Base-by-base conservation (phyloP, 345 rosid genomes). In the Euphorbia pulcherrima region DNA sequence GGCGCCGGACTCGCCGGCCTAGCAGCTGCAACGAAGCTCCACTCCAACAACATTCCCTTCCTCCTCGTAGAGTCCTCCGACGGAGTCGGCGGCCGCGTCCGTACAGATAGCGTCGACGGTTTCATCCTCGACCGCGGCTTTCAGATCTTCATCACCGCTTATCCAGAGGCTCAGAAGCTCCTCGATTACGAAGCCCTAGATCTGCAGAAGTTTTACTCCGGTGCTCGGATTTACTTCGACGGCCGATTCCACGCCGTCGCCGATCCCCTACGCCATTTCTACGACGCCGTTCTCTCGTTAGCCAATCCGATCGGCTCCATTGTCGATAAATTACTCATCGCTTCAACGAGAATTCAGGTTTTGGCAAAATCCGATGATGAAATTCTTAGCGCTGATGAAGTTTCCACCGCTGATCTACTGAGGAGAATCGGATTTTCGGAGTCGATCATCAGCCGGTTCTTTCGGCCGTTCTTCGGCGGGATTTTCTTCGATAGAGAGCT, bases 91-190 rank as follows among this genome's bases (percentile, higher is more conserved):
- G 97, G 97, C 52, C 92, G 98, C 4, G 98, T 92, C 37, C 84
- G 92, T 7, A 93, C 97, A 10, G 98, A 93, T 51, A 26, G 44
- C 56, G 85, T 93, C 14, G 94, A 93, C 58, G 96, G 97, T 6
- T 93, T 86, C 68, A 79, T 86, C 52, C 86, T 90, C 44, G 98
- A 93, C 76, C 85, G 97, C 53, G 98, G 98, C 54, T 93, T 93
- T 86, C 98, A 93, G 75, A 93, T 93, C 62, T 93, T 93, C 86
- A 90, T 93, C 78, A 93, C 97, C 0, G 93, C 89, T 9, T 88
- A 93, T 53, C 97, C 97, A 2, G 98, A 93, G 79, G 97, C 97
- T 67, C 85, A 63, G 26, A 85, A 77, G 77, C 88, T 93, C 26
- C 89, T 93, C 0, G 86, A 90, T 29, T 90, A 87, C 82, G 46